Evolutionary conservation across 148 eudicot genomes (phyloP), one percentile per base, ranked within the genome.

Genomic region (Nepenthes mirabilis): DNA sequence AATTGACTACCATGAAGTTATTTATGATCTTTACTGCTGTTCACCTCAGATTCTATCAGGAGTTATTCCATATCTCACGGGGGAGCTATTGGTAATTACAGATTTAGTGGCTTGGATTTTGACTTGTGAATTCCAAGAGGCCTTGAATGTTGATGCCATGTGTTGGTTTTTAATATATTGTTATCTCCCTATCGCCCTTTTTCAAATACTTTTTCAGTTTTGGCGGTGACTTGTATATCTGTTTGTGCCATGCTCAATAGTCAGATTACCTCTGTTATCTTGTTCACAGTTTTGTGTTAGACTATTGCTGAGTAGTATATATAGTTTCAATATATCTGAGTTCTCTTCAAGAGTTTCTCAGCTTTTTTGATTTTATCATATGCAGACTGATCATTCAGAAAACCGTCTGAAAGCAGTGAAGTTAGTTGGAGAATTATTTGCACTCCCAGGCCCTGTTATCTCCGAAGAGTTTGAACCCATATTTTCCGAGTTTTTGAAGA

Each of bases 341-440:
- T 40, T 40, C 45, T 40, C 45, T 40, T 40, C 8, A 40, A 40
- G 8, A 8, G 45, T 40, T 40, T 23, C 23, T 40, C 11, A 5
- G 6, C 6, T 49, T 23, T 35, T 8, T 33, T 45, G 11, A 9
- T 6, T 23, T n/a, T 57, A 45, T 68, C 37, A 34, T 35, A 61
- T 72, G 59, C 82, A 93, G 99, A 82, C 85, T 51, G 97, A 93
- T 74, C 77, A 93, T 63, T 60, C 82, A 69, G 96, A 89, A 56
- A 71, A 74, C 62, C 91, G 99, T 62, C 70, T 89, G 50, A 82
- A 82, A 80, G 87, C 95, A 34, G 95, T 89, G 57, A 74, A 68
- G 60, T 68, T 93, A 73, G 87, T 86, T 54, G 99, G 99, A 23
- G 91, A 89, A 53, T 95, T 93, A 47, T 93, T 93, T 81, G 83